Base-by-base conservation (phyloP, 441 rosid genomes). In the Populus hybrid region DNA sequence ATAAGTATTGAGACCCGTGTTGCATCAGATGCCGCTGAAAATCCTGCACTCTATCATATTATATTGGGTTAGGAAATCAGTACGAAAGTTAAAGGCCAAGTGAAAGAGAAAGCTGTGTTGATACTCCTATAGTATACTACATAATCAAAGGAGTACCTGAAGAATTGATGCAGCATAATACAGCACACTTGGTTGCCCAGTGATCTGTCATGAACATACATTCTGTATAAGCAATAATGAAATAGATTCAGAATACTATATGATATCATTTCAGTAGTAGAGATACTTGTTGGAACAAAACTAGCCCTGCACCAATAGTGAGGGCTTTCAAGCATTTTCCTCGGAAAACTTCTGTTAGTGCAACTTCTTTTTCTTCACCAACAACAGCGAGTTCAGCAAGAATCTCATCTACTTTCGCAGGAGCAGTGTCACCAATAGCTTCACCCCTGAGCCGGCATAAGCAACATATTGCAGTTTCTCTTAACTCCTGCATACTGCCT, bases 151-250 rank as follows among this genome's bases (percentile, higher is more conserved):
- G 21, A 45, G 71, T 83, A 95, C 99, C 98, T 96, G 88, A 75
- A 96, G 83, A 80, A 96, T 94, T 36, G 97, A 82, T 38, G 97
- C 94, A 23, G 99, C 99, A 85, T 96, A 96, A 86, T 94, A 96
- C 23, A 96, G 90, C 28, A 94, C 99, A 88, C 99, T 96, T 77
- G 99, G 99, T 85, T 96, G 99, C 77, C 99, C 99, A 5, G 99
- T 96, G 83, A 93, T 94, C 99, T 96, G 90, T 69, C 78, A 87
- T 64, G 59, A 77, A 72, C 81, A 73, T n/a, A 64, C 61, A 82
- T 75, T 33, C 75, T 31, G 75, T 50, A 69, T 72, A 73, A 80
- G 61, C 76, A 56, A 16, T 66, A 70, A 61, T 63, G 29, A 18
- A 35, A 61, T 18, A 70, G 73, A 10, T 79, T 77, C n/a, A 73